Conservation (phyloP, 2,329 filamentous ascomycete genomes). For the Coniochaeta ligniaria region DNA sequence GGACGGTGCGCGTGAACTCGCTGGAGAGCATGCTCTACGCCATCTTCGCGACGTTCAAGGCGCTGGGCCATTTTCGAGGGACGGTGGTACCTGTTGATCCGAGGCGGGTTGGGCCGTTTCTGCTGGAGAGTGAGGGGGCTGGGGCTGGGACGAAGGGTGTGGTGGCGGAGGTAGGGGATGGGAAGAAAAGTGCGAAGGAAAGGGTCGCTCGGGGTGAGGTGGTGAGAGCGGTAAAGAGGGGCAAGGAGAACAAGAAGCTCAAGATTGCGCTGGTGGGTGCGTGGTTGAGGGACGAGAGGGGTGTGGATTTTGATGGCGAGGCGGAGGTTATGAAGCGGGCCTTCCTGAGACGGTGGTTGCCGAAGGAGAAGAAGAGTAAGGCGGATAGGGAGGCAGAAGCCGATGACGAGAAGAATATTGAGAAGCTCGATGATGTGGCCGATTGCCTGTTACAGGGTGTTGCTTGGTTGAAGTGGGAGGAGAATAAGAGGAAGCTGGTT, state of each 20-base stretch:
- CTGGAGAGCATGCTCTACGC: conserved; percentile 78
- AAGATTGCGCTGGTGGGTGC: conserved; percentile 56
- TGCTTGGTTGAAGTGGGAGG: conserved; percentile 71
- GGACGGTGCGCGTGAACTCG: conserved; percentile 76
- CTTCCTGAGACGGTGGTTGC: conserved; percentile 24
- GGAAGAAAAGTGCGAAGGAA: background rate
- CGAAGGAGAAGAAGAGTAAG: conserved; percentile 5
- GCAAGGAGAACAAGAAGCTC: conserved; percentile 37
- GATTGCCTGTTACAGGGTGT: conserved; percentile 74
- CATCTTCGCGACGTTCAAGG: conserved; percentile 49
- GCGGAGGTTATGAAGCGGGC: conserved; percentile 24
- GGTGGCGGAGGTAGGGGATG: too few relatives aligned
- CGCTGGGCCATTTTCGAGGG: conserved; percentile 33
- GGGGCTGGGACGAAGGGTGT: conserved; percentile 3
- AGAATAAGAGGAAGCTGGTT: conserved; percentile 30
- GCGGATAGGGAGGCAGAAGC: conserved; percentile 10
- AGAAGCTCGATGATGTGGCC: conserved; percentile 75
- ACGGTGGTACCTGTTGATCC: conserved; percentile 44
- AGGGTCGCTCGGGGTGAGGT: background rate
- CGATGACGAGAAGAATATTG: conserved; percentile 16
- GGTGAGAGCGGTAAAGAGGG: background rate
- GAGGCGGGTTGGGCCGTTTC: conserved; percentile 47
- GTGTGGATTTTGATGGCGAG: conserved; percentile 20
- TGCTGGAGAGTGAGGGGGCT: conserved; percentile 28
- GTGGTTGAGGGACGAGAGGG: conserved; percentile 35